phyloP scores from a whole-genome alignment of 179 eudicot species.

The Carnegiea gigantea region DNA sequence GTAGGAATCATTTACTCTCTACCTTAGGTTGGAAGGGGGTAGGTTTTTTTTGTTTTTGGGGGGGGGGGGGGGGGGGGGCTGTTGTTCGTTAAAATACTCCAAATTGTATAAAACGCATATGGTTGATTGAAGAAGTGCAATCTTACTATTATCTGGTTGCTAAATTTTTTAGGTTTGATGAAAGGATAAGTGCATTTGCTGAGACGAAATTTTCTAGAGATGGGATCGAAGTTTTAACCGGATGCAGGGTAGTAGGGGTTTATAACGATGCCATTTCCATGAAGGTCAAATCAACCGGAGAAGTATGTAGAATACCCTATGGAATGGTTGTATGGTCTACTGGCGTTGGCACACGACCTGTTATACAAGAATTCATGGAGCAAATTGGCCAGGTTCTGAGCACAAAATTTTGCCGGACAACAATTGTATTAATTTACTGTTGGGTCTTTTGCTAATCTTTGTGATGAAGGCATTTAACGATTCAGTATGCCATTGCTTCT shows the following conservation, averaged over 20 bases:
- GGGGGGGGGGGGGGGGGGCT: not conserved
- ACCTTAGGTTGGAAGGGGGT: not conserved
- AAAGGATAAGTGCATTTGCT: slow-evolving; percentile 84
- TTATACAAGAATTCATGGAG: slow-evolving; percentile 80
- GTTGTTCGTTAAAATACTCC: not conserved
- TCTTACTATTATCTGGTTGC: not conserved
- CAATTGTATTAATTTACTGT: not conserved
- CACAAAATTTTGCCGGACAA: not conserved
- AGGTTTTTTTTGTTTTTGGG: no score
- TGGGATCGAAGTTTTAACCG: slow-evolving; percentile 79
- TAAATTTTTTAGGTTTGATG: slow-evolving; percentile 65
- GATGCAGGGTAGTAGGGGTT: slow-evolving; percentile 67
- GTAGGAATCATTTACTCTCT: not conserved
- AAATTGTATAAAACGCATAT: not conserved
- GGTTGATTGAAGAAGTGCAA: not conserved
- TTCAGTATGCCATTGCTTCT: not conserved
- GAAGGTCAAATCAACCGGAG: slow-evolving; percentile 59
- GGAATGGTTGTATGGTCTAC: slow-evolving; percentile 96
- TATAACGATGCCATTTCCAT: slow-evolving; percentile 52
- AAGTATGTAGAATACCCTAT: slow-evolving; percentile 51
- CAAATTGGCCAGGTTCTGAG: slow-evolving; percentile 79
- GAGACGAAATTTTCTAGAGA: slow-evolving; percentile 80
- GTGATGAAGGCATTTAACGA: not conserved
- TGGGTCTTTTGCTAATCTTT: not conserved
- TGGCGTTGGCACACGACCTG: slow-evolving; percentile 86